A percentile compares a stretch with the other conserved stretches of the same genome.
Conservation (phyloP, 768 basidiomycete species). For the Hygrophoropsis aurantiaca region DNA sequence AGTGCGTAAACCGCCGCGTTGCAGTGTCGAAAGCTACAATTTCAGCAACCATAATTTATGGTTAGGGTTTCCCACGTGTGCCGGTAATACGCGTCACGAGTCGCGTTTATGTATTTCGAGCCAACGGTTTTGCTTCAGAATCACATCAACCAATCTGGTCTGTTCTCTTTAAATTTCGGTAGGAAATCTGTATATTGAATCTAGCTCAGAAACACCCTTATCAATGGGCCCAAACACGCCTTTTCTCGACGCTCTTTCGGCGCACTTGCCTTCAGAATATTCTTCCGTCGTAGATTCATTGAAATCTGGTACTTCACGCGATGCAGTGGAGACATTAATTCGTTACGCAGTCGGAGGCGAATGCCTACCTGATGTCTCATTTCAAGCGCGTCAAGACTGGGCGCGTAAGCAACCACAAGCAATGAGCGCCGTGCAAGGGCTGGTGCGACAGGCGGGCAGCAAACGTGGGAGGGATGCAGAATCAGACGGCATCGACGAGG, state of each 20-base stretch:
- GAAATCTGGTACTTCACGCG: slow-evolving; percentile 5
- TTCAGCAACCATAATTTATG: background rate
- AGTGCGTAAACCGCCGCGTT: too few relatives aligned
- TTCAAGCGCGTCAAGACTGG: slow-evolving; percentile 21
- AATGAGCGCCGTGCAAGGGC: slow-evolving; percentile 18
- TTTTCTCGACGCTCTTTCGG: slow-evolving; percentile 19
- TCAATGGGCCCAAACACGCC: slow-evolving; percentile 15
- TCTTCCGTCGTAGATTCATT: slow-evolving; percentile 7
- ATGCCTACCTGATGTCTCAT: slow-evolving; percentile 15
- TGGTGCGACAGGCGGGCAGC: slow-evolving; percentile 4
- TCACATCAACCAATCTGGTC: too few relatives aligned
- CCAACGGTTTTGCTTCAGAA: too few relatives aligned
- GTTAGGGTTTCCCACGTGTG: slow-evolving; percentile 1
- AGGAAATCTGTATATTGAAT: too few relatives aligned
- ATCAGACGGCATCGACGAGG: slow-evolving; percentile 10
- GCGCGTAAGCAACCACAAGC: slow-evolving; percentile 17
- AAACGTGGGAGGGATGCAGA: slow-evolving; percentile 21
- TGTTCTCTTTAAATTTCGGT: too few relatives aligned
- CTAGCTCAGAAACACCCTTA: too few relatives aligned
- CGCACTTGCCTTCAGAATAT: slow-evolving; percentile 17
- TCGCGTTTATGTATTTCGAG: background rate
- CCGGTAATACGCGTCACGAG: background rate
- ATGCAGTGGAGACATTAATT: slow-evolving; percentile 23
- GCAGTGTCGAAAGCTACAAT: too few relatives aligned
- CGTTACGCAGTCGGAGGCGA: slow-evolving; percentile 29